Conservation (phyloP, 2,329 filamentous ascomycete genomes). For the Aurifilum marmelostoma region DNA sequence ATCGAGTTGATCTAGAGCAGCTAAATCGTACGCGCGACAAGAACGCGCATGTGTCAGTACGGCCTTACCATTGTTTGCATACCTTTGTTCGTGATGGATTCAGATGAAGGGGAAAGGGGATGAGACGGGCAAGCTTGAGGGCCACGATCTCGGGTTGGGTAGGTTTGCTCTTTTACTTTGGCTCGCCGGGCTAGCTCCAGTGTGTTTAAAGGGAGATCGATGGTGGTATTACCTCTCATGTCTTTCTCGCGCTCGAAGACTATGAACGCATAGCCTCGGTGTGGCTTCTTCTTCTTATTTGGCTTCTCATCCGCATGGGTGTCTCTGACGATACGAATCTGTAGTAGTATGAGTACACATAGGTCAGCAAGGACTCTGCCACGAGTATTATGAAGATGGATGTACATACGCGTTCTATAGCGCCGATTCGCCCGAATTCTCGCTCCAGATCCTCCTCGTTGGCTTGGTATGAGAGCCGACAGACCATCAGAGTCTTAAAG, state of each 20-base stretch:
- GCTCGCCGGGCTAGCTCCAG: slow-evolving; percentile 44
- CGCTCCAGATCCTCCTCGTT: slow-evolving; percentile 88
- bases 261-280: slow-evolving; percentile 93
- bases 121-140: slow-evolving; percentile 62
- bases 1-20: slow-evolving; percentile 85
- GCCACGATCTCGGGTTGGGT: slow-evolving; percentile 52
- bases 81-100: slow-evolving; percentile 35
- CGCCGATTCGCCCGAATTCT: slow-evolving; percentile 91
- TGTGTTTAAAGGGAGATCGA: slow-evolving; percentile 46
- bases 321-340: slow-evolving; percentile 89
- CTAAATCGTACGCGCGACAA: slow-evolving; percentile 65
- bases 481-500: slow-evolving; percentile 93
- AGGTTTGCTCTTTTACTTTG: slow-evolving; percentile 10
- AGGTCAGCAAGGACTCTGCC: neutral
- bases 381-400: too few relatives aligned
- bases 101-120: slow-evolving; percentile 34
- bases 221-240: slow-evolving; percentile 88
- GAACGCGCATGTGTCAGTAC: slow-evolving; percentile 69
- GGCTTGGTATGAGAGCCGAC: slow-evolving; percentile 85
- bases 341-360: neutral
- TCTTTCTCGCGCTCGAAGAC: slow-evolving; percentile 97
- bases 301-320: slow-evolving; percentile 69
- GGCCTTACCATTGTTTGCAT: slow-evolving; percentile 57
- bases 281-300: slow-evolving; percentile 79
- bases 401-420: slow-evolving; percentile 80